These are phyloP conservation scores for Filobasidium wieringae DNA, from an alignment of 768 basidiomycete species.

Conservation along the genomic window DNA sequence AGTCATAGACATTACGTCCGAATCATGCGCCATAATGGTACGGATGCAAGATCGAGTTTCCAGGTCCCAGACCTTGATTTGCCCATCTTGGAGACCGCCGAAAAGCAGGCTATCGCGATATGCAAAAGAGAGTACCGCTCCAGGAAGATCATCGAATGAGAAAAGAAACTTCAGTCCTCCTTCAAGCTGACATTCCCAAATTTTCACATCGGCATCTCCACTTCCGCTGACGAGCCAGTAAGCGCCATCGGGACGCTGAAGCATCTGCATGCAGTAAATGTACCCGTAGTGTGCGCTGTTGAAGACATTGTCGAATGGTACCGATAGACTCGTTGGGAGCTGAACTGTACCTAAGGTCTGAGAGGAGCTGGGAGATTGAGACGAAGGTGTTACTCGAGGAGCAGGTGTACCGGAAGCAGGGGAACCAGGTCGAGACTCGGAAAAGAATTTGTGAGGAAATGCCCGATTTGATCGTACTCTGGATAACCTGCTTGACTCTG, in stretches of 20 bases:
- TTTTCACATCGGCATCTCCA: slow-evolving; percentile 79
- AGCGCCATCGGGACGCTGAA: slow-evolving; percentile 36
- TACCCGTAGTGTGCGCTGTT: slow-evolving; percentile 92
- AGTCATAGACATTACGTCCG: slow-evolving; percentile 72
- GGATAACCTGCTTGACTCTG: not conserved
- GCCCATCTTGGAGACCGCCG: slow-evolving; percentile 88
- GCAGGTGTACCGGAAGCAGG: slow-evolving; percentile 13
- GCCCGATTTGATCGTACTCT: slow-evolving; percentile 27
- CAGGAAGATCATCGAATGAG: slow-evolving; percentile 40
- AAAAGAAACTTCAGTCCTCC: slow-evolving; percentile 26
- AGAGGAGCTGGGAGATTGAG: slow-evolving; percentile 6
- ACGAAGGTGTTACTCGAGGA: no score
- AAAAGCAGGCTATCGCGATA: slow-evolving; percentile 67
- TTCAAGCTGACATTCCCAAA: slow-evolving; percentile 24
- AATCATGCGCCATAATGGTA: slow-evolving; percentile 72
- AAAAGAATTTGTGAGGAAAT: slow-evolving; percentile 72
- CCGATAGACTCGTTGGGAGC: slow-evolving; percentile 33
- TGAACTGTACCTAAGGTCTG: not conserved
- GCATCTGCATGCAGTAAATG: slow-evolving; percentile 65
- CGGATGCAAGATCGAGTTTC: slow-evolving; percentile 79
- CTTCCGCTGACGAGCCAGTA: slow-evolving; percentile 66
- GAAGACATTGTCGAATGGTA: slow-evolving; percentile 59
- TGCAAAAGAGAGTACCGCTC: slow-evolving; percentile 72
- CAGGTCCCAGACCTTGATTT: slow-evolving; percentile 78
- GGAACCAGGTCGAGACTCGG: slow-evolving; percentile 57